Base-by-base conservation (phyloP, 2,329 filamentous ascomycete species). In the Fusarium xyrophilum region DNA sequence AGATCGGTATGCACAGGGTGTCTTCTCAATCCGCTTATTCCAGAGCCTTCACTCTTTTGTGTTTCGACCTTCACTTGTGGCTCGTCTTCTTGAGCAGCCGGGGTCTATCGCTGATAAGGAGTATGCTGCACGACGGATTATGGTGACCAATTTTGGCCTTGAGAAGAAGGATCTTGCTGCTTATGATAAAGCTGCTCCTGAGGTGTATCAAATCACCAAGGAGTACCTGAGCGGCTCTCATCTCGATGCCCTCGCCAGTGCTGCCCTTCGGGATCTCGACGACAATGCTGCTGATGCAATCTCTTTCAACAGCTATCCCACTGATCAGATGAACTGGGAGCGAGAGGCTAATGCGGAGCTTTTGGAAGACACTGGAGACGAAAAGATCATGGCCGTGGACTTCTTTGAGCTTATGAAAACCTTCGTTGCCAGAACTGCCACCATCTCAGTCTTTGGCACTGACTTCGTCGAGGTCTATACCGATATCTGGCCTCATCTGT, bases 391-490 rank as follows among this genome's bases (percentile, higher is more conserved):
- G 63, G 76, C 79, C 23, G 75, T 72, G 3, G 77, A 80, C 33
- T 67, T 79, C 44, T 73, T 76, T 42, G 74, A 76, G 23, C 63
- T 81, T 32, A 69, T 76, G 6, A 77, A 75, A 17, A 77, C 77
- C 59, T 81, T 79, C 59, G 72, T 80, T 12, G 77, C 77, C 28
- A 73, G 71, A 23, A 76, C 78, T 5, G 75, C 78, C 12, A 80
- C 75, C 15, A 65, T 73, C 6, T 74, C 78, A 4, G 70, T 82
- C 8, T 77, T 81, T 47, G 81, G 81, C n/a, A 77, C 76, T 6
- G 77, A 82, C 60, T 80, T 82, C 69, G 74, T 80, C 44, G 75
- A 80, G 30, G 79, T 82, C 65, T 81, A 78, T 17, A 75, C 78
- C 5, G 76, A 79, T 1, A 75, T 81, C 23, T 80, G 78, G 74